Percentiles rank a stretch among this genome's conserved stretches.
phyloP scores from a whole-genome alignment of 768 basidiomycete genomes.

The Lyophyllum semitale region DNA sequence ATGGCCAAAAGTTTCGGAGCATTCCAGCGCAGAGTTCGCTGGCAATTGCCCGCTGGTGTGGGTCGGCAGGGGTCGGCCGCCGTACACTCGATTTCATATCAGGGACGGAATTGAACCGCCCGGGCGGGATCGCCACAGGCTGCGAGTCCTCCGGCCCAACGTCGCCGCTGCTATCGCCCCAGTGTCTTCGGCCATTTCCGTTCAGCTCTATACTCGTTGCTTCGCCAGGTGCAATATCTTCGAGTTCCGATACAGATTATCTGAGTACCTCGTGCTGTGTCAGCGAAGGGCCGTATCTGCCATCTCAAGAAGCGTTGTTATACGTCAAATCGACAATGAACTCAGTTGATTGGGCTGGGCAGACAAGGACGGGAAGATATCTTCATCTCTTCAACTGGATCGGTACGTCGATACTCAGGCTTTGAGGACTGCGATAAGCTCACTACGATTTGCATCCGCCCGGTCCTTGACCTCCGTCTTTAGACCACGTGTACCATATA shows the following conservation, averaged over 20 bases:
- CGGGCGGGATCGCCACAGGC: slow-evolving; percentile 13
- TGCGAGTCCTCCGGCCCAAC: neutral
- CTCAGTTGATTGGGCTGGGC: neutral
- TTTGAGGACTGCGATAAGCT: slow-evolving; percentile 13
- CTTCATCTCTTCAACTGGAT: neutral
- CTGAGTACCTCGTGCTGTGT: neutral
- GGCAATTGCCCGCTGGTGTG: neutral
- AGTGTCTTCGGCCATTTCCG: neutral
- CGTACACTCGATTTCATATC: neutral
- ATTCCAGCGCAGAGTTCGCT: neutral
- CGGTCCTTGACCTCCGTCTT: neutral
- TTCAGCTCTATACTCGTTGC: neutral
- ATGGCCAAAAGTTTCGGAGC: neutral
- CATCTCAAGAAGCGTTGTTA: neutral
- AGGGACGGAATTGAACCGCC: slow-evolving; percentile 5
- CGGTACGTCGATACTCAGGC: neutral
- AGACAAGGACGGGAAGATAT: neutral
- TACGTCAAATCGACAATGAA: neutral
- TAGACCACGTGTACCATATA: neutral
- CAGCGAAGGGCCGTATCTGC: neutral
- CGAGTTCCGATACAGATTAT: neutral
- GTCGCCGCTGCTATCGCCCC: neutral
- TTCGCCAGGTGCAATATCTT: neutral
- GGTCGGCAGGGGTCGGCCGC: neutral
- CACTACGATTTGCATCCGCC: neutral